Evolutionary conservation across 352 stramenopile genomes (phyloP).

Genomic region (Globisporangium alternatum): DNA sequence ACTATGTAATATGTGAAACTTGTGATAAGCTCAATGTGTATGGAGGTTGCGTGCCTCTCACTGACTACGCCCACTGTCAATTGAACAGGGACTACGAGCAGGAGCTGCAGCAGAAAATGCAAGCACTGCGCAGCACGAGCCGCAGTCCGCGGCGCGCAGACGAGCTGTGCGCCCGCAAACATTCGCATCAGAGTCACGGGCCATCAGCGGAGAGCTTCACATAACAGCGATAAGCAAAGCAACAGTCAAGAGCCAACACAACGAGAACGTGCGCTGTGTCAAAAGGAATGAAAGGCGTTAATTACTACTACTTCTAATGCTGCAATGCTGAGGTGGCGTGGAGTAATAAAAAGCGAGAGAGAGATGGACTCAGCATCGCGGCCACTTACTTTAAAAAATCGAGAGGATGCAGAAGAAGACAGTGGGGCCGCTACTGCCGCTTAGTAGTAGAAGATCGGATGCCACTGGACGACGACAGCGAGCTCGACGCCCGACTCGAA

Average conservation of each 20-base stretch:
- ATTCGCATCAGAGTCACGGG: background rate
- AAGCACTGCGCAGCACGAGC: conserved; percentile 6
- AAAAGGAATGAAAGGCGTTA: background rate
- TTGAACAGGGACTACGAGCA: conserved; percentile 39
- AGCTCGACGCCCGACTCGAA: conserved; percentile 8
- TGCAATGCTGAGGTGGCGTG: background rate
- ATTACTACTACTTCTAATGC: conserved; percentile 6
- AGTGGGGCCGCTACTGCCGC: background rate
- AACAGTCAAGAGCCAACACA: background rate
- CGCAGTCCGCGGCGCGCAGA: conserved; percentile 1
- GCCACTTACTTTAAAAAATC: conserved; percentile 1
- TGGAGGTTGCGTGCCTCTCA: background rate
- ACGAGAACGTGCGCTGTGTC: background rate
- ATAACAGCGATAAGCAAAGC: background rate
- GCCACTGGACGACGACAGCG: conserved; percentile 5
- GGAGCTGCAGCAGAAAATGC: conserved; percentile 26
- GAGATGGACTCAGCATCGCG: background rate
- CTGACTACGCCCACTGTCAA: background rate
- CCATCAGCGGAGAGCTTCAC: background rate
- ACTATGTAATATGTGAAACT: background rate
- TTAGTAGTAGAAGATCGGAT: background rate
- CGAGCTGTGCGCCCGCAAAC: background rate
- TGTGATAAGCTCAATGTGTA: background rate
- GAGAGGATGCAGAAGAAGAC: background rate
- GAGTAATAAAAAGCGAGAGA: background rate